Conservation (phyloP, 768 basidiomycete species). For the Trametes cubensis region DNA sequence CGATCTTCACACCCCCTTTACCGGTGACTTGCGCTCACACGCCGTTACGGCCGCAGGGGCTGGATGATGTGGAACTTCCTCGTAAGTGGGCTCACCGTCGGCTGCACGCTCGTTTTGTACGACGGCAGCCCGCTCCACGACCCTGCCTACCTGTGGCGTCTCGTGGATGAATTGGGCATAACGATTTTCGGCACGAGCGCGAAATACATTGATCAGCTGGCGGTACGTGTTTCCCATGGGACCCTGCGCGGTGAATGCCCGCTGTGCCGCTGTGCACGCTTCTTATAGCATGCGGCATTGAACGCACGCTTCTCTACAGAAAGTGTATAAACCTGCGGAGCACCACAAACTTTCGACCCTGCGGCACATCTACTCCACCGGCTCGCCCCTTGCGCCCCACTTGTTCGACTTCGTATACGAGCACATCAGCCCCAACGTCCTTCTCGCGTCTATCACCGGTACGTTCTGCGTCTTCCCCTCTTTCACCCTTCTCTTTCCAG, state of each 20-base stretch:
- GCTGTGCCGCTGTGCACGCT: neutral
- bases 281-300: slow-evolving; percentile 6
- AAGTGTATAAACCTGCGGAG: slow-evolving; percentile 66
- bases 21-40: slow-evolving; percentile 10
- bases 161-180: slow-evolving; percentile 69
- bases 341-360: slow-evolving; percentile 61
- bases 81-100: slow-evolving; percentile 61
- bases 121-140: slow-evolving; percentile 80
- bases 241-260: neutral
- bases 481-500: neutral
- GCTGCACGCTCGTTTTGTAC: slow-evolving; percentile 75
- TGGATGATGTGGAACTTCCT: slow-evolving; percentile 97
- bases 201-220: slow-evolving; percentile 79
- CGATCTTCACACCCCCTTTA: slow-evolving; percentile 17
- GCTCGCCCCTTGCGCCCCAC: slow-evolving; percentile 70
- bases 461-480: slow-evolving; percentile 15
- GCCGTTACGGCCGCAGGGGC: slow-evolving; percentile 45
- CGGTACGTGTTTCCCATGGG: slow-evolving; percentile 45
- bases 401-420: slow-evolving; percentile 79
- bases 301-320: slow-evolving; percentile 43
- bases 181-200: slow-evolving; percentile 84
- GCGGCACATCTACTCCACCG: slow-evolving; percentile 78
- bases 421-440: slow-evolving; percentile 60
- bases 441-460: slow-evolving; percentile 80
- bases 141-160: slow-evolving; percentile 65